Evolutionary conservation across 305 asterid species (phyloP), one percentile per base, ranked within the genome.

Genomic region (Ajuga reptans): DNA sequence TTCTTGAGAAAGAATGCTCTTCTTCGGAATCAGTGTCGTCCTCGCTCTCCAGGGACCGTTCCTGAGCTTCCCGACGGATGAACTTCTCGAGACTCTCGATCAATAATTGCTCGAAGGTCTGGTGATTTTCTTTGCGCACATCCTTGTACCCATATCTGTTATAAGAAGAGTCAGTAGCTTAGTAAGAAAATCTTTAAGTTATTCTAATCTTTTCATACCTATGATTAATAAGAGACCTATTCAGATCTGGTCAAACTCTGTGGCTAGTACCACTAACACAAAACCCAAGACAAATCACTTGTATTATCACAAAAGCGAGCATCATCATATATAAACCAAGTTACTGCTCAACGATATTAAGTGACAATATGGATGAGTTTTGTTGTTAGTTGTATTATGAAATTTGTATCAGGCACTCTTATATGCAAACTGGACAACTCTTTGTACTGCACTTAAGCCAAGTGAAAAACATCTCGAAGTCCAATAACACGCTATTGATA

Each of bases 61-160:
- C 99, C 80, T 91, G 98, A 81, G 96, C 98, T 91, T 91, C 99
- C 46, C 95, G 79, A 8, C 97, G 89, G 31, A 94, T 91, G 87
- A 94, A 94, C 84, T 88, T 91, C 82, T 94, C 99, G 14, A 94
- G 96, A 74, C 95, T 86, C 81, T 94, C 99, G 11, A 94, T 91
- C 77, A 94, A 86, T 81, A 94, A 79, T 79, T 94, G 99, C 87
- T 94, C 97, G 55, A 94, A 94, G 18, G 82, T 83, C 78, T 89
- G 96, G 83, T 89, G 99, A 82, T 82, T 91, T 82, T 94, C 99
- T 84, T 94, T 94, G 73, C 96, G 98, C 43, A 83, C 95, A 72
- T 94, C 99, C 86, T 94, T 94, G 90, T 94, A 94, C 42, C 99
- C 99, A 55, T 94, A 91, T 77, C 99, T 94, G 92, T 83, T 53